Percentiles rank a stretch among this genome's conserved stretches.
Conservation (phyloP, 1,284 basidiomycete genomes). For the Wolfiporia cocos region DNA sequence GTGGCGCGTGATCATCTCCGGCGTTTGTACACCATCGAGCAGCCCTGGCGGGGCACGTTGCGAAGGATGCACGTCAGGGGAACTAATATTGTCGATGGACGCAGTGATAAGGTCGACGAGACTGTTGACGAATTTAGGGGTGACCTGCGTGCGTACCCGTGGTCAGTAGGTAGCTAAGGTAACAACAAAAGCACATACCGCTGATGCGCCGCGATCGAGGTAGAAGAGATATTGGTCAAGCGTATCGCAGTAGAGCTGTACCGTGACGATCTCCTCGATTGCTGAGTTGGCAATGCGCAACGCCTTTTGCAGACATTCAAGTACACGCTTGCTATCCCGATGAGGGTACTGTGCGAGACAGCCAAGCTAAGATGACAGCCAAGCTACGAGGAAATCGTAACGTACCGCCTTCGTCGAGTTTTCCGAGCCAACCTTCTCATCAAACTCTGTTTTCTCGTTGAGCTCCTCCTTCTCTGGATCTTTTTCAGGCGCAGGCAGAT, state of each 20-base stretch:
- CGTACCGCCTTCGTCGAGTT: constrained; percentile 50
- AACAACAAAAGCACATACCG: constrained; percentile 44
- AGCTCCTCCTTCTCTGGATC: constrained; percentile 31
- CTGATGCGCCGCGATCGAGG: constrained; percentile 85
- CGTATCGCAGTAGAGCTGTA: constrained; percentile 91
- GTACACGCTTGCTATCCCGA: constrained; percentile 90
- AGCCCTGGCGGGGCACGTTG: constrained; percentile 76
- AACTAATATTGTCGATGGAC: constrained; percentile 83
- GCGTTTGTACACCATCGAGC: constrained; percentile 85
- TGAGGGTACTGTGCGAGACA: constrained; percentile 60
- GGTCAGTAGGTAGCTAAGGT: too few relatives aligned
- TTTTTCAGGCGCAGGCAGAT: constrained; percentile 23
- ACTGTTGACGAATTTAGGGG: constrained; percentile 91
- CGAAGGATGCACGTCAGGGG: constrained; percentile 79
- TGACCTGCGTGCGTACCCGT: constrained; percentile 52
- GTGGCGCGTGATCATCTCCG: constrained; percentile 89
- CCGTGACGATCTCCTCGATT: constrained; percentile 90
- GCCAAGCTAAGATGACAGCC: neutral
- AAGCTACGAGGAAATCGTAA: neutral
- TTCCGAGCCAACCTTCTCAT: too few relatives aligned
- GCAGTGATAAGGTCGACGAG: constrained; percentile 90
- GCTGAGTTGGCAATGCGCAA: constrained; percentile 90
- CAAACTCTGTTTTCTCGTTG: constrained; percentile 33
- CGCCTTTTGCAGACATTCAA: constrained; percentile 93
- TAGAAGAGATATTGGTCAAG: constrained; percentile 93